Conservation (phyloP, 169 alveolate genomes). For the Plasmodium adleri region DNA sequence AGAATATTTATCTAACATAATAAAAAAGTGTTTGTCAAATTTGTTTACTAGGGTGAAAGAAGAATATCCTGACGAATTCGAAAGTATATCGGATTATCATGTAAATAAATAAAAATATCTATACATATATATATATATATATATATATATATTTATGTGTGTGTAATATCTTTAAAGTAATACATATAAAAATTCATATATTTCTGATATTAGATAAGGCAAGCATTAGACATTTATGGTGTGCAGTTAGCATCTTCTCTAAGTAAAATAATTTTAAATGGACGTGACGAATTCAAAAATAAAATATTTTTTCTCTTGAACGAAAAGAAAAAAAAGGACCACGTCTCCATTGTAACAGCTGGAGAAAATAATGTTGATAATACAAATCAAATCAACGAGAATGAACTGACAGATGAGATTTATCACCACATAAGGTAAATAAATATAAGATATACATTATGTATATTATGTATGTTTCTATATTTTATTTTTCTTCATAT, state of each 20-base stretch:
- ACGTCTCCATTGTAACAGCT: not conserved
- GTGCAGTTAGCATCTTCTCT: conserved; percentile 73
- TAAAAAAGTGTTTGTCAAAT: conserved; percentile 39
- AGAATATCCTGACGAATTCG: conserved; percentile 65
- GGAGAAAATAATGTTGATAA: conserved; percentile 10
- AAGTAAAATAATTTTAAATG: conserved; percentile 75
- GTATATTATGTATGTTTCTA: too few relatives aligned
- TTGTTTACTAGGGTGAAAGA: conserved; percentile 42
- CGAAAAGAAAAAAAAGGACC: conserved; percentile 45
- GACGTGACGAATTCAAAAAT: conserved; percentile 69
- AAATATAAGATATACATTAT: not conserved
- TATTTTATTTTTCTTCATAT: too few relatives aligned
- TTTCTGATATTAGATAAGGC: conserved; percentile 53
- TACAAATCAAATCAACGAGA: conserved; percentile 9
- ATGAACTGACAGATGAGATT: conserved; percentile 23
- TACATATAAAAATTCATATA: not conserved
- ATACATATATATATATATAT: not conserved
- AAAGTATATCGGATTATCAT: conserved; percentile 71
- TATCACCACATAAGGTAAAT: conserved; percentile 60
- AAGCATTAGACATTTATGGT: conserved; percentile 74
- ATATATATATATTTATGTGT: not conserved
- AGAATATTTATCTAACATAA: conserved; percentile 49
- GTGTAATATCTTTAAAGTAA: too few relatives aligned
- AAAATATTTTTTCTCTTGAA: conserved; percentile 59
- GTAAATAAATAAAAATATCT: conserved; percentile 17